Conservation (phyloP, 78 protist species). For the Polysphondylium violaceum region DNA sequence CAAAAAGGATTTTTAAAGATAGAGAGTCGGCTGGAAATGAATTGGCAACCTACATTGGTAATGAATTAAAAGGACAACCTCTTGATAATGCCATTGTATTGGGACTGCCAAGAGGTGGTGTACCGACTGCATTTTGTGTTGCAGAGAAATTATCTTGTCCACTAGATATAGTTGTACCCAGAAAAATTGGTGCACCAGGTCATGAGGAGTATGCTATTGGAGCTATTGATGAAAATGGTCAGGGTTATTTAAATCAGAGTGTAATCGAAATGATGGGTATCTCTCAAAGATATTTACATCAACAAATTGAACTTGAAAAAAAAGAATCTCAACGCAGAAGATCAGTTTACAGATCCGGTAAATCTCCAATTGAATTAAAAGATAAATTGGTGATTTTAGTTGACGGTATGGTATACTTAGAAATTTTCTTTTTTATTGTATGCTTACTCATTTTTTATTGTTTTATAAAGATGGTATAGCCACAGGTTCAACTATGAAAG, state of each 20-base stretch:
- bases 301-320: slow-evolving; percentile 21
- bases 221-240: slow-evolving; percentile 46
- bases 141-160: background rate
- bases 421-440: background rate
- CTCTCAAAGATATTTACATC: background rate
- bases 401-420: slow-evolving; percentile 9
- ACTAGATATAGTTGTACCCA: slow-evolving; percentile 37
- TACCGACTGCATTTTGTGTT: slow-evolving; percentile 46
- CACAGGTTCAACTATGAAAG: slow-evolving; percentile 49
- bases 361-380: slow-evolving; percentile 28
- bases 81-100: background rate
- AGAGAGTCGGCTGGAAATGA: slow-evolving; percentile 51
- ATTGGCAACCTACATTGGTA: background rate
- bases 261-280: background rate
- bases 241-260: slow-evolving; percentile 23
- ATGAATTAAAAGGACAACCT: background rate
- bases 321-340: slow-evolving; percentile 41
- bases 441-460: background rate
- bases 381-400: slow-evolving; percentile 43
- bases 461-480: slow-evolving; percentile 44
- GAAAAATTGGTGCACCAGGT: slow-evolving; percentile 56
- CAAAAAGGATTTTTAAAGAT: slow-evolving; percentile 49
- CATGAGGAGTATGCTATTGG: slow-evolving; percentile 61
- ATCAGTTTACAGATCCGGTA: slow-evolving; percentile 15
- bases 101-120: slow-evolving; percentile 66